phyloP scores from a whole-genome alignment of 768 basidiomycete genomes.

The Coprinellus micaceus region DNA sequence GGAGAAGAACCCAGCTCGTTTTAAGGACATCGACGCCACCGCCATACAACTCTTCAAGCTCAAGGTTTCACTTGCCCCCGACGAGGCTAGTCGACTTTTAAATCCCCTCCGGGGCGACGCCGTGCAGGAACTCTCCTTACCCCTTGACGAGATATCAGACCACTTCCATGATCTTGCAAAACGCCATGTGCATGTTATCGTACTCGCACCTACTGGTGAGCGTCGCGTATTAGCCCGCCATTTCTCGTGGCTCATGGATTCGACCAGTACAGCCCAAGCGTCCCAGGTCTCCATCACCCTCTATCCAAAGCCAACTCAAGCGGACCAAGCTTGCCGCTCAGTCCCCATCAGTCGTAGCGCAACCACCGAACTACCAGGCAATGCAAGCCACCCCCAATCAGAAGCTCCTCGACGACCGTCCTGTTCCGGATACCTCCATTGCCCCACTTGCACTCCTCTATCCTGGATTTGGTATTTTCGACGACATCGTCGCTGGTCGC shows the following conservation, averaged over 20 bases:
- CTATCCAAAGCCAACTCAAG: not conserved
- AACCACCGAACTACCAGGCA: not conserved
- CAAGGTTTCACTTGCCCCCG: not conserved
- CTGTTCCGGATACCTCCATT: slow-evolving; percentile 10
- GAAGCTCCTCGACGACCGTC: slow-evolving; percentile 21
- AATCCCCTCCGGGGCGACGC: not conserved
- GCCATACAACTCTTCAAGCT: not conserved
- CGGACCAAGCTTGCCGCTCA: not conserved
- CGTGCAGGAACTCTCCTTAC: not conserved
- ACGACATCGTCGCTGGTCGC: slow-evolving; percentile 10
- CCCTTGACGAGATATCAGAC: not conserved
- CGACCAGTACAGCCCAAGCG: not conserved
- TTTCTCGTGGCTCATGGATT: too few species aligned
- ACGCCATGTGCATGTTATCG: too few species aligned
- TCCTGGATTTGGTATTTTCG: slow-evolving; percentile 19
- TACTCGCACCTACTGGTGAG: too few species aligned
- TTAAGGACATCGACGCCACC: not conserved
- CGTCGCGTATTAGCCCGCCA: too few species aligned
- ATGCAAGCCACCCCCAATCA: slow-evolving; percentile 7
- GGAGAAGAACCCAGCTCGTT: not conserved
- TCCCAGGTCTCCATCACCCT: too few species aligned
- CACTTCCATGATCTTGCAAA: too few species aligned
- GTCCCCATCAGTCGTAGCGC: not conserved
- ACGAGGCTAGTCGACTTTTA: not conserved
- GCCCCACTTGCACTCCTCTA: slow-evolving; percentile 19